Evolutionary conservation across 2,329 filamentous ascomycete genomes (phyloP).

Genomic region (Fusarium sp.): DNA sequence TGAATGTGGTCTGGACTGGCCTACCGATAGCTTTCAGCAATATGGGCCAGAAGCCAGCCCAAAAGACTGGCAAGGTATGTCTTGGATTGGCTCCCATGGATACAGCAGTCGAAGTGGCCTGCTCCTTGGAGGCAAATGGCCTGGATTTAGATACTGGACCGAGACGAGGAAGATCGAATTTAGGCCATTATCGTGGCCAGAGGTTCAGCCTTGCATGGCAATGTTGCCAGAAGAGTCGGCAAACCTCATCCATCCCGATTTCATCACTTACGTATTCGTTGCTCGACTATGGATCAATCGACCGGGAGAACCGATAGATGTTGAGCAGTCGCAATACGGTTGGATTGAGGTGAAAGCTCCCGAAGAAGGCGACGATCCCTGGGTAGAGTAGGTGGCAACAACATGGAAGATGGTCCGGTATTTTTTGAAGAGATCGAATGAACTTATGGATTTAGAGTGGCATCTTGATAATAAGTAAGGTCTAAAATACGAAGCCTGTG

Average conservation of each 20-base stretch:
- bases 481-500: neutral
- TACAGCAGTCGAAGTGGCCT: too few relatives aligned
- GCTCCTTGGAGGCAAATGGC: neutral
- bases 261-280: neutral
- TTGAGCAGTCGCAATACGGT: neutral
- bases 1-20: fast-evolving
- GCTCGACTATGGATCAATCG: neutral
- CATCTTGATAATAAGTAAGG: fast-evolving
- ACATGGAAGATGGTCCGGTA: neutral
- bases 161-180: neutral
- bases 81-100: too few relatives aligned
- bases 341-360: neutral
- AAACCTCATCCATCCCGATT: too few relatives aligned
- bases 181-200: neutral
- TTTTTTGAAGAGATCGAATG: neutral
- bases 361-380: neutral
- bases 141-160: neutral
- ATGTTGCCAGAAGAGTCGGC: too few relatives aligned
- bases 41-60: too few relatives aligned
- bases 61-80: too few relatives aligned
- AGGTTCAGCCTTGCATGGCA: neutral
- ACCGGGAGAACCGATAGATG: neutral
- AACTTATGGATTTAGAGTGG: neutral
- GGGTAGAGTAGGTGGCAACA: neutral
- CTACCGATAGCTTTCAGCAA: neutral